These are phyloP conservation scores for Toxicodendron radicans DNA, from an alignment of 345 rosid species.

Conservation along the genomic window DNA sequence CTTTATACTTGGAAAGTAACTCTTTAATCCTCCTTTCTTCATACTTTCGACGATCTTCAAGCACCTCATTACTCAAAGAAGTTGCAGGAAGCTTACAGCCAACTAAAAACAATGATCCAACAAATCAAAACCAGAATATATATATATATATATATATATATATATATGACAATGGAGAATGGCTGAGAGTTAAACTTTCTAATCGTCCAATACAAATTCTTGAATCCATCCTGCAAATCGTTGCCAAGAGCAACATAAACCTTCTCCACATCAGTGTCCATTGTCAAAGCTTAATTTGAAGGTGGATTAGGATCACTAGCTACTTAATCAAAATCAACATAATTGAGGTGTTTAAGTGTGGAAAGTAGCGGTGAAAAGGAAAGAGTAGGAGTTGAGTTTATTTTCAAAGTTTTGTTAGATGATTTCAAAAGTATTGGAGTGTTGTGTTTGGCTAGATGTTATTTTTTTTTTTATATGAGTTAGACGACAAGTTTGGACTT, in stretches of 20 bases:
- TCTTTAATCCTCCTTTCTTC: conserved; percentile 58
- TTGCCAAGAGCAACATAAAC: conserved; percentile 73
- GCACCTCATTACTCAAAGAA: conserved; percentile 60
- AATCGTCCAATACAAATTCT: conserved; percentile 66
- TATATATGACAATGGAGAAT: conserved; percentile 60
- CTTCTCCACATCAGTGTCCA: conserved; percentile 46
- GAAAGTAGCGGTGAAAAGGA: no score
- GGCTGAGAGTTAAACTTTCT: conserved; percentile 53
- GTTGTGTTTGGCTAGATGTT: no score
- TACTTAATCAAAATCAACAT: no score
- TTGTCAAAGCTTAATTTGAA: background rate
- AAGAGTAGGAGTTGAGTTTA: no score
- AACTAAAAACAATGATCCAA: conserved; percentile 33
- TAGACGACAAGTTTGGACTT: no score
- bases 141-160: conserved; percentile 16
- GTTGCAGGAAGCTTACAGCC: conserved; percentile 80
- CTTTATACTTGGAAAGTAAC: conserved; percentile 51
- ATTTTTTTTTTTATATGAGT: no score
- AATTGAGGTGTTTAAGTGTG: no score
- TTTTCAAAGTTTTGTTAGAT: no score
- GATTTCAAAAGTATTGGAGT: no score
- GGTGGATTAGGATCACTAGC: no score
- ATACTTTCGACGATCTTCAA: conserved; percentile 47
- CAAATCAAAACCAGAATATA: background rate
- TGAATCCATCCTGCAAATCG: conserved; percentile 66